Percentiles rank a stretch among this genome's conserved stretches.
These are phyloP conservation scores for Ilyonectria robusta DNA, from an alignment of 2,329 filamentous ascomycete genomes.

Conservation along the genomic window DNA sequence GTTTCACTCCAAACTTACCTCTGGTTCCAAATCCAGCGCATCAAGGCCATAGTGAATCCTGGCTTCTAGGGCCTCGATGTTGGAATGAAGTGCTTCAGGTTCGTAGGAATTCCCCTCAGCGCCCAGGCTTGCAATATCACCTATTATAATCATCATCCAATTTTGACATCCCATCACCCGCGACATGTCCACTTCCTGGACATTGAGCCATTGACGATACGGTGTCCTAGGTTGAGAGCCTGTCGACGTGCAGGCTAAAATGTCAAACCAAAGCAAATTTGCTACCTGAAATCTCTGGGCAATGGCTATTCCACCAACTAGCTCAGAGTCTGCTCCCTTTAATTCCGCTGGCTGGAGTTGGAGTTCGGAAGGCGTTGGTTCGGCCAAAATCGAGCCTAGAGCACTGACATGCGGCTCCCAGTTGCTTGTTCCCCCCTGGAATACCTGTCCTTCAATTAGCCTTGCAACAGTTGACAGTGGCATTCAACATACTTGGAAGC, in stretches of 20 bases:
- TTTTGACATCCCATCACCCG: slow-evolving; percentile 42
- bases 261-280: slow-evolving; percentile 42
- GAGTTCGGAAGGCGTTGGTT: slow-evolving; percentile 11
- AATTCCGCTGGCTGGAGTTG: neutral
- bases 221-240: slow-evolving; percentile 21
- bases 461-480: no score
- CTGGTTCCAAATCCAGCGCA: neutral
- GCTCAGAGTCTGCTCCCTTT: neutral
- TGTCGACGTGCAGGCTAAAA: slow-evolving; percentile 33
- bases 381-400: slow-evolving; percentile 31
- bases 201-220: slow-evolving; percentile 30
- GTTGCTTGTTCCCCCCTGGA: slow-evolving; percentile 37
- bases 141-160: slow-evolving; percentile 37
- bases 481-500: slow-evolving; percentile 41
- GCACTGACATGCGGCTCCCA: slow-evolving; percentile 43
- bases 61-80: neutral
- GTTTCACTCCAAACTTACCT: neutral
- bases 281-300: slow-evolving; percentile 38
- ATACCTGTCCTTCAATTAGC: slow-evolving; percentile 25
- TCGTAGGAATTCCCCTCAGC: neutral
- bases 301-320: slow-evolving; percentile 28
- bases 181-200: slow-evolving; percentile 33
- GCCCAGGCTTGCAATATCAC: slow-evolving; percentile 26
- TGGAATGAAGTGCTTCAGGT: neutral
- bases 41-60: neutral